Evolutionary conservation across 2,329 filamentous ascomycete species (phyloP).

Genomic region (Macroventuria anomochaeta): DNA sequence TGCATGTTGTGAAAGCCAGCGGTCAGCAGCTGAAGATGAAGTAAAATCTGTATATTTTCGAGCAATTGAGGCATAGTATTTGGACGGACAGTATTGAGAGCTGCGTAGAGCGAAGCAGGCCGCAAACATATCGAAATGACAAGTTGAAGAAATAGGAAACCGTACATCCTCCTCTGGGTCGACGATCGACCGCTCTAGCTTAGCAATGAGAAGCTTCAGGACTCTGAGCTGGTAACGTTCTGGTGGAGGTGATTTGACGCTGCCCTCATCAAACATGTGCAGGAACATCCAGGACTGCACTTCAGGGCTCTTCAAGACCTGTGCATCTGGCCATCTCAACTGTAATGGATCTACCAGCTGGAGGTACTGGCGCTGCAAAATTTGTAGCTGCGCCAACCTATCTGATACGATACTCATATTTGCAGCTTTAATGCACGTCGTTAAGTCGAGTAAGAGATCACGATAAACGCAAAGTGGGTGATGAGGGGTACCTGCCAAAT

Average conservation of each 20-base stretch:
- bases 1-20: conserved; percentile 51
- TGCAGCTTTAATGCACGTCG: not conserved
- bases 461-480: not conserved
- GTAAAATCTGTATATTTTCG: not conserved
- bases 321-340: conserved; percentile 68
- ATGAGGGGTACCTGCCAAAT: not conserved
- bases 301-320: conserved; percentile 63
- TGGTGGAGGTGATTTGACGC: conserved; percentile 66
- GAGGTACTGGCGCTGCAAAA: conserved; percentile 76
- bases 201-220: conserved; percentile 73
- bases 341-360: conserved; percentile 70
- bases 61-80: not conserved
- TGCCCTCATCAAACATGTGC: conserved; percentile 68
- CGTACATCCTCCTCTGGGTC: conserved; percentile 90
- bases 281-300: conserved; percentile 72
- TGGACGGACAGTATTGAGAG: not conserved
- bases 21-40: conserved; percentile 30
- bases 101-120: not conserved
- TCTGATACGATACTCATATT: conserved; percentile 26
- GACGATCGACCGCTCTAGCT: conserved; percentile 75
- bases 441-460: not conserved
- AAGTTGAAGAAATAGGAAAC: conserved; percentile 40
- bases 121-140: not conserved
- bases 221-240: conserved; percentile 72
- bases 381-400: conserved; percentile 24